A percentile compares a stretch with the other conserved stretches of the same genome.
phyloP scores from a whole-genome alignment of 768 basidiomycete species.

The Chalciporus piperatus region DNA sequence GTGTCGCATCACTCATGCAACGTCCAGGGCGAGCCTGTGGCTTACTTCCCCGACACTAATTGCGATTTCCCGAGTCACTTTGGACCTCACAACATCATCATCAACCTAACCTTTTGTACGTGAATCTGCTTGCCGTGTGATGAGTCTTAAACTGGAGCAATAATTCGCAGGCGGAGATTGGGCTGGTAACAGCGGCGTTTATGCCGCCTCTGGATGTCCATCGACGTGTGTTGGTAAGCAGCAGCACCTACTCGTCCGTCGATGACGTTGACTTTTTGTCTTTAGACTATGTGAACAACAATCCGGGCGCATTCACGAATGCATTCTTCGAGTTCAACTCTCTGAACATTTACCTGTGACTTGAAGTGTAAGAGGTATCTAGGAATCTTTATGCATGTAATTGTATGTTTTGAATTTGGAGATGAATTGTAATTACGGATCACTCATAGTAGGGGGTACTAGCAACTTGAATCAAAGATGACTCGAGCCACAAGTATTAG shows the following conservation, averaged over 20 bases:
- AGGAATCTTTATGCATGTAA: no score
- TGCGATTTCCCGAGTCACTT: slow-evolving; percentile 17
- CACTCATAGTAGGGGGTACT: no score
- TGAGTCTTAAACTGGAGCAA: background rate
- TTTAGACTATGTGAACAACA: slow-evolving; percentile 43
- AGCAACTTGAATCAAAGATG: no score
- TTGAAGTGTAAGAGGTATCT: no score
- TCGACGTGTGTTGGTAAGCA: slow-evolving; percentile 26
- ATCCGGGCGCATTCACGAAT: slow-evolving; percentile 19
- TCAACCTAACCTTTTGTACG: slow-evolving; percentile 22
- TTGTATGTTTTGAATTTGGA: no score
- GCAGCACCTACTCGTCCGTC: no score
- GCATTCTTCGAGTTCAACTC: slow-evolving; percentile 25
- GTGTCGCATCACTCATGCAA: background rate
- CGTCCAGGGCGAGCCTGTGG: slow-evolving; percentile 14
- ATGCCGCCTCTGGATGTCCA: slow-evolving; percentile 23
- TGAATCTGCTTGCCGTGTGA: background rate
- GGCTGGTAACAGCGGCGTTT: slow-evolving; percentile 21
- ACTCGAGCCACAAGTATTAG: no score
- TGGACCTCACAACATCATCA: slow-evolving; percentile 19
- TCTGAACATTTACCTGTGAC: slow-evolving; percentile 19
- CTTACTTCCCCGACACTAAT: slow-evolving; percentile 11
- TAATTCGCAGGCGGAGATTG: slow-evolving; percentile 26
- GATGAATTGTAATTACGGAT: no score
- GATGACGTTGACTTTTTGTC: slow-evolving; percentile 36